Evolutionary conservation across 2,329 filamentous ascomycete genomes (phyloP).

Genomic region (Metarhizium anisopliae): DNA sequence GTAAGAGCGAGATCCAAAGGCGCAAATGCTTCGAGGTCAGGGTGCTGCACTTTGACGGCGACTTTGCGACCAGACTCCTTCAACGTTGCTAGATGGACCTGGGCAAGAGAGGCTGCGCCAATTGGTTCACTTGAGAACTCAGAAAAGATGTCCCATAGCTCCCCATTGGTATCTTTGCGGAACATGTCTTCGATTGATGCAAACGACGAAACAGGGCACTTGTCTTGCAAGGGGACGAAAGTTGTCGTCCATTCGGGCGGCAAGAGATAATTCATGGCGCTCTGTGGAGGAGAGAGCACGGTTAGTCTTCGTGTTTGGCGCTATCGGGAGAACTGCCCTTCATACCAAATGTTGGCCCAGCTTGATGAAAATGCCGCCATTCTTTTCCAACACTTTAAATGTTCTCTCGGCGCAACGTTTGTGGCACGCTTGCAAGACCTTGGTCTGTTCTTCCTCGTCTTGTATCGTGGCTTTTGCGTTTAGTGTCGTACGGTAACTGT

Average conservation of each 20-base stretch:
- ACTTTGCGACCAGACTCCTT: conserved; percentile 77
- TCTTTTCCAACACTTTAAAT: conserved; percentile 79
- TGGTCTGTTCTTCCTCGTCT: conserved; percentile 55
- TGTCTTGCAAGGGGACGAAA: conserved; percentile 92
- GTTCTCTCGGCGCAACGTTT: conserved; percentile 87
- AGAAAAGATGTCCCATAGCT: conserved; percentile 75
- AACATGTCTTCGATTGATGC: conserved; percentile 86
- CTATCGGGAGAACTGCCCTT: background rate
- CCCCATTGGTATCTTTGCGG: conserved; percentile 67
- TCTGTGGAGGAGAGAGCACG: conserved; percentile 34
- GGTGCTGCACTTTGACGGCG: conserved; percentile 95
- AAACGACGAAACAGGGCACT: conserved; percentile 85
- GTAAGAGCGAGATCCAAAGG: conserved; percentile 82
- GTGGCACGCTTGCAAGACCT: conserved; percentile 73
- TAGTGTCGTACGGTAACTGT: conserved; percentile 78
- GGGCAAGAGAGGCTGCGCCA: conserved; percentile 86
- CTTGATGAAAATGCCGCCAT: conserved; percentile 98
- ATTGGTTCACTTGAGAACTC: conserved; percentile 75
- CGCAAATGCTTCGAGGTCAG: conserved; percentile 79
- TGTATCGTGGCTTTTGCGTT: conserved; percentile 56
- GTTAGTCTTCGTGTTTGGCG: background rate
- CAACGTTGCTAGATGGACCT: conserved; percentile 82
- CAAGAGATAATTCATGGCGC: conserved; percentile 90
- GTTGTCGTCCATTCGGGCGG: conserved; percentile 90
- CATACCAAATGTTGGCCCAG: conserved; percentile 80